phyloP scores from a whole-genome alignment of 2,329 filamentous ascomycete species.

The Rosellinia necatrix region DNA sequence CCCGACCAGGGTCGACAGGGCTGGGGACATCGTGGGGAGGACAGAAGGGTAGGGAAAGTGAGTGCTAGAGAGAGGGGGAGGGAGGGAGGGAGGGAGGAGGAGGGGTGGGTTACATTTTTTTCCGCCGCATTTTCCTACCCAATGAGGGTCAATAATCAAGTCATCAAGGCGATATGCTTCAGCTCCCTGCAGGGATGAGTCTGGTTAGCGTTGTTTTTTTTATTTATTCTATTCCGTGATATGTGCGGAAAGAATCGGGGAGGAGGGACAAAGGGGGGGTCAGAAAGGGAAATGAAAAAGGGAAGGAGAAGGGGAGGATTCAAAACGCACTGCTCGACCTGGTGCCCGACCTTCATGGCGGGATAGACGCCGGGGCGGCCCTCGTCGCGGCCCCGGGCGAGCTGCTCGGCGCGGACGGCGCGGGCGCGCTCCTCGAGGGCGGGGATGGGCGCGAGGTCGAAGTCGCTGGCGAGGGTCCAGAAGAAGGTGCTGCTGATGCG shows the following conservation, averaged over 20 bases:
- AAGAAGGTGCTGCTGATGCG: slow-evolving; percentile 66
- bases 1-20: no score
- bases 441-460: slow-evolving; percentile 58
- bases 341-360: slow-evolving; percentile 62
- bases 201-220: slow-evolving; percentile 4
- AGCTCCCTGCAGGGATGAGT: slow-evolving; percentile 47
- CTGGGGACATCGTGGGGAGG: no score
- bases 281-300: slow-evolving; percentile 8
- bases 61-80: no score
- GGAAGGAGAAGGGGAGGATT: neutral
- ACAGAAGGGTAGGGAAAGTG: no score
- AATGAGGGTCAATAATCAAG: slow-evolving; percentile 40
- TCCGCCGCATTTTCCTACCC: no score
- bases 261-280: neutral
- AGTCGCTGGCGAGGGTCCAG: slow-evolving; percentile 63
- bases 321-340: slow-evolving; percentile 57
- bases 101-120: no score
- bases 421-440: slow-evolving; percentile 51
- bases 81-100: no score
- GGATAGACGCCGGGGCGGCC: slow-evolving; percentile 54
- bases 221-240: no score
- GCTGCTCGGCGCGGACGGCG: slow-evolving; percentile 52
- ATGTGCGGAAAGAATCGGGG: no score
- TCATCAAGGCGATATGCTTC: slow-evolving; percentile 59
- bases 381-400: slow-evolving; percentile 57